Evolutionary conservation across 2,329 filamentous ascomycete species (phyloP).

Genomic region (Claviceps maximensis): DNA sequence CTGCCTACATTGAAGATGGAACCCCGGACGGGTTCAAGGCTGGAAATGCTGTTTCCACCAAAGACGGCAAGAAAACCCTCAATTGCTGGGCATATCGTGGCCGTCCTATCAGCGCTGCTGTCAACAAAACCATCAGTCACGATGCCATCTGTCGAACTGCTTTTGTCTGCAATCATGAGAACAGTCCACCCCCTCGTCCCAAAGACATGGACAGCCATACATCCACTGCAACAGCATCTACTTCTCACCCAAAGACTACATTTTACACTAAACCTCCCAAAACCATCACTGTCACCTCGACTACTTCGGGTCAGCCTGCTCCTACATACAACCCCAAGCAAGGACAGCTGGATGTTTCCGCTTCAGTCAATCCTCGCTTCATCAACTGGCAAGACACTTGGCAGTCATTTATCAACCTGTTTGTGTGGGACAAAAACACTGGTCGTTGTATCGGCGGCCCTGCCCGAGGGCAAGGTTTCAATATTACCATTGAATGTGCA

Average conservation of each 20-base stretch:
- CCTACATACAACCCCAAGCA: slow-evolving; percentile 18
- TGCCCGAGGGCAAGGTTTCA: slow-evolving; percentile 22
- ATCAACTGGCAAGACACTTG: slow-evolving; percentile 27
- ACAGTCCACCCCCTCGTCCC: slow-evolving; percentile 20
- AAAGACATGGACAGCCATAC: slow-evolving; percentile 23
- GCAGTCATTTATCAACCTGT: slow-evolving; percentile 26
- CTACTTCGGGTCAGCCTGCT: slow-evolving; percentile 15
- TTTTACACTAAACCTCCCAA: slow-evolving; percentile 18
- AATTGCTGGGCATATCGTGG: slow-evolving; percentile 30
- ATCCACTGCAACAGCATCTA: slow-evolving; percentile 20
- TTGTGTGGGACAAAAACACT: slow-evolving; percentile 25
- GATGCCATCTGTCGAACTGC: slow-evolving; percentile 27
- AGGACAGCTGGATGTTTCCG: slow-evolving; percentile 19
- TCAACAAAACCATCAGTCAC: slow-evolving; percentile 24
- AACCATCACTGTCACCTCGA: slow-evolving; percentile 10
- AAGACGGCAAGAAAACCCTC: slow-evolving; percentile 24
- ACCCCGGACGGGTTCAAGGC: slow-evolving; percentile 27
- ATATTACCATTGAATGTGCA: slow-evolving; percentile 23
- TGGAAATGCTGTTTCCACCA: slow-evolving; percentile 26
- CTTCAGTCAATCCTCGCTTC: slow-evolving; percentile 24
- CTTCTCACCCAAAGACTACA: slow-evolving; percentile 20
- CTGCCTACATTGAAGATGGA: slow-evolving; percentile 27
- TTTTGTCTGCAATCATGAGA: slow-evolving; percentile 27
- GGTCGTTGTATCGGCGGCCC: slow-evolving; percentile 21
- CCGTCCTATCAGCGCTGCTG: slow-evolving; percentile 23